Base-by-base conservation (phyloP, 2,329 filamentous ascomycete species). In the Chrysoporthe deuterocubensis region DNA sequence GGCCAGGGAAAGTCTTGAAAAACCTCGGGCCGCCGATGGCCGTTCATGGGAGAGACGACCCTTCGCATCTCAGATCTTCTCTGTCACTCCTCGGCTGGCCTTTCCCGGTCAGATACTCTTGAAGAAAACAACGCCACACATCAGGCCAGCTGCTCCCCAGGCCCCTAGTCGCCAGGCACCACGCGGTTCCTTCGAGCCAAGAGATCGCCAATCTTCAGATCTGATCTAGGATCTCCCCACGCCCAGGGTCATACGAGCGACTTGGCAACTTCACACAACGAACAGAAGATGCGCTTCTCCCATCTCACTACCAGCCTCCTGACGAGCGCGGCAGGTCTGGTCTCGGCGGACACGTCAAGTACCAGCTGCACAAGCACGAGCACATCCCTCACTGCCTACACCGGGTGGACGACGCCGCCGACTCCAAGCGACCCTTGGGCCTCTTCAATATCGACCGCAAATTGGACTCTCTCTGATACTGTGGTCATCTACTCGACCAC, bases 271-370 rank as follows among this genome's bases (percentile, higher is more conserved):
- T 11, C 48, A 14, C 21, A 52, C 21, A 34, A 34, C 21, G 6
- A 56, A 46, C 16, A 48, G 8, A 56, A 58, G 34, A 69, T 69
- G 68, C 68, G 65, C 52, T 44, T 62, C 37, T 54, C 58, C 21
- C 50, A 64, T 52, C 54, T 69, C 57, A 48, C 67, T 37, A 62
- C 62, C 68, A 58, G 34, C 62, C n/a, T 40, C 42, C 37, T 56
- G 62, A 44, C 34, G 4, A 46, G 68, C 50, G 67, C 65, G 16
- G 54, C 65, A 6, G 59, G 48, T 37, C 37, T 64, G 34, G 65
- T 46, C 52, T 61, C 60, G 14, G 65, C 65, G 18, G 60, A 67
- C 44, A 21, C 46, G 9, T 37, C 42, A 4, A 42, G 26, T 13
- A n/a, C 42, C 26, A 46, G 37, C 58, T 32, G n/a, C 65, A 54